Evolutionary conservation across 805 yeast genomes (phyloP).

Genomic region (Pichia kluyveri): DNA sequence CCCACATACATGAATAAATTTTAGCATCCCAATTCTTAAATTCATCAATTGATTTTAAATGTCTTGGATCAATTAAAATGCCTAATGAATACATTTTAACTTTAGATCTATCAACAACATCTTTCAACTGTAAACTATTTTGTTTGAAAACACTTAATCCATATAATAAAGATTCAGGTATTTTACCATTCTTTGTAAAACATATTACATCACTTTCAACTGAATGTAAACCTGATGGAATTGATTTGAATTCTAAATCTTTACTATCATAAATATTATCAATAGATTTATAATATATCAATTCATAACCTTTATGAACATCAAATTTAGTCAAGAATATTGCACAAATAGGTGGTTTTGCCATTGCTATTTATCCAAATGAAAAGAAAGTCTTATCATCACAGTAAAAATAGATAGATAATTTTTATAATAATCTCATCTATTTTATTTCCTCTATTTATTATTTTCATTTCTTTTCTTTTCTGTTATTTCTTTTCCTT

Average conservation of each 20-base stretch:
- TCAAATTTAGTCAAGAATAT: conserved; percentile 45
- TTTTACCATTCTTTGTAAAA: conserved; percentile 30
- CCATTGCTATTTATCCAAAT: background rate
- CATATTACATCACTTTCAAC: conserved; percentile 42
- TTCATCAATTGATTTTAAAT: conserved; percentile 8
- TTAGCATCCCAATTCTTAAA: conserved; percentile 31
- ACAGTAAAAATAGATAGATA: too few relatives aligned
- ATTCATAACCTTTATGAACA: conserved; percentile 39
- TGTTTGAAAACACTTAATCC: conserved; percentile 48
- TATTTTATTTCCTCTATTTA: too few relatives aligned
- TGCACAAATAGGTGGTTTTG: conserved; percentile 28
- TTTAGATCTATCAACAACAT: conserved; percentile 28
- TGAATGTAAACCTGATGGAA: conserved; percentile 63
- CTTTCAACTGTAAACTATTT: conserved; percentile 18
- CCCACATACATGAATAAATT: conserved; percentile 35
- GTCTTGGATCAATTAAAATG: conserved; percentile 39
- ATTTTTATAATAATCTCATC: too few relatives aligned
- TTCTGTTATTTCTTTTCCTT: too few relatives aligned
- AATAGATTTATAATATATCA: conserved; percentile 33
- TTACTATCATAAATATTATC: conserved; percentile 25
- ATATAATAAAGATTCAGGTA: conserved; percentile 23
- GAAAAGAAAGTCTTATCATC: too few relatives aligned
- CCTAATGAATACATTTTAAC: conserved; percentile 62
- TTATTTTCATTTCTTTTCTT: too few relatives aligned
- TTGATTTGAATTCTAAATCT: conserved; percentile 51